Evolutionary conservation across 768 basidiomycete species (phyloP), one percentile per base, ranked within the genome.

Genomic region (Tricholoma saponaceum): DNA sequence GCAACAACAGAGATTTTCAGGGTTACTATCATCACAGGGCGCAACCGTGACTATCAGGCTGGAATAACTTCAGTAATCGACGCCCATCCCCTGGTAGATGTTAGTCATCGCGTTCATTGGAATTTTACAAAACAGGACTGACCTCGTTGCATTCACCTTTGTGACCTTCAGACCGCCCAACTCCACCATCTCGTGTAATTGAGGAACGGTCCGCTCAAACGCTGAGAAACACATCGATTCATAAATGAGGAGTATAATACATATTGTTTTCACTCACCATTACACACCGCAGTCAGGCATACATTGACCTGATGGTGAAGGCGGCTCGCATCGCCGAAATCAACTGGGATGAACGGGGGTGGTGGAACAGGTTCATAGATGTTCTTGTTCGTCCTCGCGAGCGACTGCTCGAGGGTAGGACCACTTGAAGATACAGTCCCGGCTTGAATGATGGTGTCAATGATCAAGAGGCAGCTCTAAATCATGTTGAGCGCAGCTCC

Each of bases 301-400:
- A 74, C 74, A 55, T 72, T 74, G 54, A 74, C 67, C 50, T 69
- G 69, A 61, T 74, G 72, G 59, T 72, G 72, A 23, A 70, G 72
- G 32, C 71, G 71, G 44, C 71, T 71, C 12, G 72, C 66, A 43
- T 76, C 71, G 12, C 74, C 74, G 51, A 74, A 76, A 61, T 75
- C 71, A n/a, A 67, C 68, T 10, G 74, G 74, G 25, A 75, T 62
- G 51, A 72, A 74, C 10, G 64, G 63, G 6, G 73, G 74, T n/a
- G 72, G 69, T 5, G 72, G 61, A 10, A 74, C 66, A 8, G 74
- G 72, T 20, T 66, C 60, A 55, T 76, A 74, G 2, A 58, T 58
- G 37, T 70, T 64, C 44, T 67, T 64, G 51, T 71, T 67, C 28
- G 67, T 61, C 33, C 62, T 61, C 18, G 65, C 46, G 16, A 74